These are phyloP conservation scores for Diaporthe batatas DNA, from an alignment of 2,329 filamentous ascomycete species.

Conservation along the genomic window DNA sequence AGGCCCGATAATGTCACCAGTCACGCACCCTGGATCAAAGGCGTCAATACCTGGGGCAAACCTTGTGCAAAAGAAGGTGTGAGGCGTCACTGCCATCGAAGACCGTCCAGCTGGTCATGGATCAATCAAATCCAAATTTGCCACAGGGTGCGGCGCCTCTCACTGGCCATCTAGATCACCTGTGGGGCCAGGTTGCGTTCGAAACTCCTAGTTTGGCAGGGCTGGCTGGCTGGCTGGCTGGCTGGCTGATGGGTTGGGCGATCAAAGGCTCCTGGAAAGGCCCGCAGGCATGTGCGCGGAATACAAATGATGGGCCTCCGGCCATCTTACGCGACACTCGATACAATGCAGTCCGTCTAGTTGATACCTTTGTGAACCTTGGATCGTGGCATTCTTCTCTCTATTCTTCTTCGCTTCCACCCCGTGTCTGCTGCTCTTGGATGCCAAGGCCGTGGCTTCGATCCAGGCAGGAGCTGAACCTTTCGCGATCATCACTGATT, in stretches of 20 bases:
- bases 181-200: neutral
- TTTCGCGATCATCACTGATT: neutral
- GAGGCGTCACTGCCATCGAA: neutral
- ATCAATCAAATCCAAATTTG: neutral
- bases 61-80: neutral
- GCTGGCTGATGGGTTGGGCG: too few species aligned
- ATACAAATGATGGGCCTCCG: neutral
- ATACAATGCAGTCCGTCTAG: neutral
- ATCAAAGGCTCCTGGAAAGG: neutral
- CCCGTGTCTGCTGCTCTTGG: neutral
- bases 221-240: neutral
- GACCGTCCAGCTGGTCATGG: conserved; percentile 13
- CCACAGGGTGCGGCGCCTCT: neutral
- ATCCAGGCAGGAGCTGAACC: neutral
- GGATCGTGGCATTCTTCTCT: neutral
- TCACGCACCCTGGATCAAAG: neutral
- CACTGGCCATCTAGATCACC: neutral
- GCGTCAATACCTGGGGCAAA: neutral
- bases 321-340: neutral
- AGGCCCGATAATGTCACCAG: conserved; percentile 38
- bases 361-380: neutral
- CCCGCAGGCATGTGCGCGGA: neutral
- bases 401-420: neutral
- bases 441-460: neutral
- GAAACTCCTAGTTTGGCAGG: neutral